These are phyloP conservation scores for Wilcoxina mikolae DNA, from an alignment of 495 filamentous ascomycete species.

Conservation along the genomic window DNA sequence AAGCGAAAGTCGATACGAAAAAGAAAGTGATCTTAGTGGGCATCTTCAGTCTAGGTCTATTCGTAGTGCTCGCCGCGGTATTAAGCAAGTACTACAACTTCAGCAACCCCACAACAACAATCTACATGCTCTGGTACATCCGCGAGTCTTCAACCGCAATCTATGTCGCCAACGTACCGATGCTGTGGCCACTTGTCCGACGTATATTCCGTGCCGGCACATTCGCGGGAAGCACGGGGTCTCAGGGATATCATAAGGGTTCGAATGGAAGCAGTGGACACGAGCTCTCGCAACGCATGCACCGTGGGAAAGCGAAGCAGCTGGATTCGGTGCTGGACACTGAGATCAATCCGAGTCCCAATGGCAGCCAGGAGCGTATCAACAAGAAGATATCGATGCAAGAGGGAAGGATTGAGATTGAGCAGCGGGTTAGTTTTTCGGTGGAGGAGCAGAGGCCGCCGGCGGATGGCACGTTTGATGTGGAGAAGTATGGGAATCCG, in stretches of 20 bases:
- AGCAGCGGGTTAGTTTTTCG: background rate
- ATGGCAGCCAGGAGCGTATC: background rate
- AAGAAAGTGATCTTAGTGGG: constrained; percentile 32
- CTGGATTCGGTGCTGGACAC: too few relatives aligned
- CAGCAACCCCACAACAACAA: constrained; percentile 30
- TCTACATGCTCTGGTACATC: constrained; percentile 40
- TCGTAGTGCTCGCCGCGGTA: constrained; percentile 35
- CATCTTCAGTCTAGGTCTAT: constrained; percentile 37
- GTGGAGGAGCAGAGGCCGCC: background rate
- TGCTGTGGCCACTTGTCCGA: constrained; percentile 38
- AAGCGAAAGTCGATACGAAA: constrained; percentile 30
- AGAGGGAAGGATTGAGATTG: background rate
- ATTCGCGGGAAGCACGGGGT: too few relatives aligned
- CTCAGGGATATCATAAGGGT: too few relatives aligned
- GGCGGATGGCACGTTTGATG: background rate
- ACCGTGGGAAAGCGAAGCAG: too few relatives aligned
- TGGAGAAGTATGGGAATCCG: background rate
- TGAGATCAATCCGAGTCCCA: background rate
- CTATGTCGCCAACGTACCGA: constrained; percentile 37
- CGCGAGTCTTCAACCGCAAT: constrained; percentile 36
- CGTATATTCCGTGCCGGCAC: background rate
- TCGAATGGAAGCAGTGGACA: too few relatives aligned
- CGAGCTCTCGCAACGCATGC: too few relatives aligned
- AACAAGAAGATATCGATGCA: too few relatives aligned
- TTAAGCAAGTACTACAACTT: constrained; percentile 38